Evolutionary conservation across 2,329 filamentous ascomycete species (phyloP), one percentile per base, ranked within the genome.

Genomic region (Sphaerulina vaccinii): DNA sequence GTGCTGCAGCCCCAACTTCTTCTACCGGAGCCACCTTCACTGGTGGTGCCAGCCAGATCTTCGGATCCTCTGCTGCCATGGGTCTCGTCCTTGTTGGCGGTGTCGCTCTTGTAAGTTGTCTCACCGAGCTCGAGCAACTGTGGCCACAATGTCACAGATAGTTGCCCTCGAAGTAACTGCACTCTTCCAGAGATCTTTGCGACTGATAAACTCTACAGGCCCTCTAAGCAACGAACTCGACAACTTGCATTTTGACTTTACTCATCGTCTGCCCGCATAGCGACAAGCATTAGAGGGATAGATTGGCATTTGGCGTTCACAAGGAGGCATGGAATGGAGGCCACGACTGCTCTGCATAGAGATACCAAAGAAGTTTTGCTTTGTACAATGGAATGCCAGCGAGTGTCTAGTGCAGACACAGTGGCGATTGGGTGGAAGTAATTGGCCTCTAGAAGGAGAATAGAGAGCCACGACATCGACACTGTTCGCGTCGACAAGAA

Each of bases 41-140:
- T 39, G 52, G 40, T 45, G 33, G 33, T 15, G 39, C 53, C 22
- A 35, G 24, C 36, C 39, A 32, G 18, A 29, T 37, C 3, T 41
- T 49, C 24, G 51, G 46, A n/a, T 48, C 32, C 38, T 54, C 51
- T 8, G 52, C 52, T 42, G 51, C 48, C 33, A 40, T 57, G n/a
- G 54, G 51, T 22, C 47, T 57, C 21, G 43, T 54, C 13, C 32
- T 57, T 9, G 51, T 57, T 23, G 54, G 54, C 23, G 54, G 54
- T 29, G 35, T 57, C 27, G 54, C 51, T 45, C 27, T 57, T 27
- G 54, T 56, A 27, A 47, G 53, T 52, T 21, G 9, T 10, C 9
- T n/a, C n/a, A n/a, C n/a, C n/a, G n/a, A n/a, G n/a, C n/a, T n/a
- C n/a, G n/a, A 39, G 7, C 16, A 1, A 39, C 16, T 39, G 1